A percentile compares a stretch with the other conserved stretches of the same genome.
phyloP scores from a whole-genome alignment of 2,329 filamentous ascomycete genomes.

The Ophiostoma piceae region DNA sequence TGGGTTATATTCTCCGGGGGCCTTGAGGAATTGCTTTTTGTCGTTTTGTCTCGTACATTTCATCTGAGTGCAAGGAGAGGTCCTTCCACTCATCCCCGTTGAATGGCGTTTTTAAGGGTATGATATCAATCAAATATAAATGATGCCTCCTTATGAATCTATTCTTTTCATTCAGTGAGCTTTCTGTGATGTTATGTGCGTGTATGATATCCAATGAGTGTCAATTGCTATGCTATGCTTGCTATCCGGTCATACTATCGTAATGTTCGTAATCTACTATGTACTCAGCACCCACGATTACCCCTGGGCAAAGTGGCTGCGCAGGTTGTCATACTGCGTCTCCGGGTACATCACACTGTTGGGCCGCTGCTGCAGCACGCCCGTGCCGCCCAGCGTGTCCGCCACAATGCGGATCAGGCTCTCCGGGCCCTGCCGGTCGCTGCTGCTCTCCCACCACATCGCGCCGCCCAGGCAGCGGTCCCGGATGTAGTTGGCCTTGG shows the following conservation, averaged over 20 bases:
- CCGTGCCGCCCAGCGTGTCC: conserved; percentile 50
- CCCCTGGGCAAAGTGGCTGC: conserved; percentile 43
- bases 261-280: background rate
- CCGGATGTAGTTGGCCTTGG: conserved; percentile 69
- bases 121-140: conserved; percentile 17
- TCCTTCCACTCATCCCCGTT: conserved; percentile 21
- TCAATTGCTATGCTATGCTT: background rate
- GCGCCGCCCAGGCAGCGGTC: conserved; percentile 66
- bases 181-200: background rate
- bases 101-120: conserved; percentile 22
- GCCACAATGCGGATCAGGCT: conserved; percentile 67
- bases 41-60: conserved; percentile 26
- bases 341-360: conserved; percentile 62
- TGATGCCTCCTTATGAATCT: conserved; percentile 13
- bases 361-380: conserved; percentile 44
- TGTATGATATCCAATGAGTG: background rate
- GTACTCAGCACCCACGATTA: background rate
- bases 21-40: conserved; percentile 23
- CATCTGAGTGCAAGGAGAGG: conserved; percentile 24
- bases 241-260: background rate
- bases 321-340: conserved; percentile 66
- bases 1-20: conserved; percentile 28
- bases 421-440: conserved; percentile 59
- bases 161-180: conserved; percentile 14
- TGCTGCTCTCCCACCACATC: conserved; percentile 98